Conservation (phyloP, 2,329 filamentous ascomycete species). For the Fusarium sp. region DNA sequence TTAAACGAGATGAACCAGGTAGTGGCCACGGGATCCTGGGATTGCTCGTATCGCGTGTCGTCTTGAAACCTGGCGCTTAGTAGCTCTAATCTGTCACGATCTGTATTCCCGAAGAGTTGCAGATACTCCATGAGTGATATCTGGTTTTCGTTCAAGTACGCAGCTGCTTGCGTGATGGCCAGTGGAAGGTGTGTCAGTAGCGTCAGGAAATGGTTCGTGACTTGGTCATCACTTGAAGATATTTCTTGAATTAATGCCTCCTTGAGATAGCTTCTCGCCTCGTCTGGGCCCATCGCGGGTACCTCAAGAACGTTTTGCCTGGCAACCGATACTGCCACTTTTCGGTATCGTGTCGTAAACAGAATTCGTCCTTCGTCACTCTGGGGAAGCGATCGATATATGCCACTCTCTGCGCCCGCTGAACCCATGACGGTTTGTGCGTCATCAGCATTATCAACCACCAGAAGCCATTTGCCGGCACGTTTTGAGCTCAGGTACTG, state of each 20-base stretch:
- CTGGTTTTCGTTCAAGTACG: slow-evolving; percentile 53
- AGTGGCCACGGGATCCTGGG: slow-evolving; percentile 51
- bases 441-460: slow-evolving; percentile 43
- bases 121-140: slow-evolving; percentile 48
- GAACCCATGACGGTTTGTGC: background rate
- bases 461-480: slow-evolving; percentile 39
- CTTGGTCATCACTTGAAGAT: background rate
- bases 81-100: slow-evolving; percentile 50
- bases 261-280: background rate
- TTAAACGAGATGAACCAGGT: slow-evolving; percentile 57
- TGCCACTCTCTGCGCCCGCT: background rate
- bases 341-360: slow-evolving; percentile 50
- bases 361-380: slow-evolving; percentile 46
- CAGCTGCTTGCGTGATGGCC: slow-evolving; percentile 53
- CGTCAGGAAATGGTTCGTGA: background rate
- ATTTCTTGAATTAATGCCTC: background rate
- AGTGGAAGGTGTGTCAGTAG: slow-evolving; percentile 52
- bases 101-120: slow-evolving; percentile 44
- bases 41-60: slow-evolving; percentile 21
- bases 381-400: slow-evolving; percentile 39
- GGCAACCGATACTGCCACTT: background rate
- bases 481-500: slow-evolving; percentile 27
- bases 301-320: background rate
- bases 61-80: slow-evolving; percentile 44
- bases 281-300: background rate